phyloP scores from a whole-genome alignment of 2,329 filamentous ascomycete species.

The Lecanosticta acicola region DNA sequence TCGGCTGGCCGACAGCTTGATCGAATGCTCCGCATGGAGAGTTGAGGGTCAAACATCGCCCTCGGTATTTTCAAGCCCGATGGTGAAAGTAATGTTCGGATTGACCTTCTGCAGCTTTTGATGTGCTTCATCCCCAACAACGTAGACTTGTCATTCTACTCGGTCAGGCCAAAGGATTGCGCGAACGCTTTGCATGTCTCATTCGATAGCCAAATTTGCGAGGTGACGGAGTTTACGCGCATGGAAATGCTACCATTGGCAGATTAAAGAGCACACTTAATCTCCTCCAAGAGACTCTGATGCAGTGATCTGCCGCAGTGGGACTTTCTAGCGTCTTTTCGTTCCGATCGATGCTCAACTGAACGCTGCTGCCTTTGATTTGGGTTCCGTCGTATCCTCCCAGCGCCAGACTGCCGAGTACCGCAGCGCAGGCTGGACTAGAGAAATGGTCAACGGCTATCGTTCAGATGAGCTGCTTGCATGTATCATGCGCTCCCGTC shows the following conservation, averaged over 20 bases:
- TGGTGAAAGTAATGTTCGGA: constrained; percentile 36
- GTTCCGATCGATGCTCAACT: background rate
- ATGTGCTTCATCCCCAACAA: constrained; percentile 38
- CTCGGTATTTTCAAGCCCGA: constrained; percentile 6
- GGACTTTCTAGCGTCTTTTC: background rate
- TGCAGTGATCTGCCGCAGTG: background rate
- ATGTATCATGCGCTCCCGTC: constrained; percentile 64
- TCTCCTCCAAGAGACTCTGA: background rate
- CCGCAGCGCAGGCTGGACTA: background rate
- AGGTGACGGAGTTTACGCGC: constrained; percentile 36
- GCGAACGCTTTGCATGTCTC: constrained; percentile 38
- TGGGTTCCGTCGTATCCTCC: constrained; percentile 40
- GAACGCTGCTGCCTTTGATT: constrained; percentile 24
- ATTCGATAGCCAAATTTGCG: constrained; percentile 38
- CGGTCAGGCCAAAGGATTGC: constrained; percentile 36
- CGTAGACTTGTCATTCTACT: constrained; percentile 36
- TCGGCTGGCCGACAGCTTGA: constrained; percentile 20
- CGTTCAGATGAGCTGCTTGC: constrained; percentile 31
- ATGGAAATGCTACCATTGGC: background rate
- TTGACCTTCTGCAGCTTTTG: constrained; percentile 32
- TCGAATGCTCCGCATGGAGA: constrained; percentile 31
- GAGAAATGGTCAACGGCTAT: background rate
- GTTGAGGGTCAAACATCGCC: constrained; percentile 17
- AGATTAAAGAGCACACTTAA: background rate
- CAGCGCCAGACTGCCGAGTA: constrained; percentile 31